Evolutionary conservation across 2,329 filamentous ascomycete genomes (phyloP), one percentile per base, ranked within the genome.

Genomic region (Exophiala sp.): DNA sequence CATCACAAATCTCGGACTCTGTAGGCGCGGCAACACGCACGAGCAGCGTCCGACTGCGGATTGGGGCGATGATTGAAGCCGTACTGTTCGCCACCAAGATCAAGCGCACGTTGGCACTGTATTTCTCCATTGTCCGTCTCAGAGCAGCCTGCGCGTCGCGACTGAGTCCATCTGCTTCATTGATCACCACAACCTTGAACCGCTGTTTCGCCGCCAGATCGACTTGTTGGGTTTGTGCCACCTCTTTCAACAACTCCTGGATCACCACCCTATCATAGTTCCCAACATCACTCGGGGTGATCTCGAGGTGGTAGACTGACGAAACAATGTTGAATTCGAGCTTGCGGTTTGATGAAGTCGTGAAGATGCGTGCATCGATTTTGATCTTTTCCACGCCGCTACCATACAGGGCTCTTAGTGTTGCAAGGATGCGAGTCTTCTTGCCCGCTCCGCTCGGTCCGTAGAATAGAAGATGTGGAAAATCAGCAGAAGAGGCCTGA

Each of bases 311-410:
- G 72, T 98, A 98, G 57, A 96, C 83, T 0, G 91, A 97, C 38
- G 90, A 83, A 47, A 98, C 93, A 58, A 98, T 95, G 73, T 96
- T 98, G 79, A 98, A 98, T 71, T 98, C 93, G 62, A 98, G 84
- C 71, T 98, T 98, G 66, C 93, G 88, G 69, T 95, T 97, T 18
- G 58, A 56, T 18, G 82, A 90, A 1, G 93, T 97, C 70, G 95
- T 90, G 73, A 98, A 98, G 52, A 96, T 86, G 58, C 93, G 86
- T 10, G 89, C 88, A 66, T 98, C 93, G 70, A 98, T 97, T 74
- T 97, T 97, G 77, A 98, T 98, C 77, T 96, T 97, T 66, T 98
- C 94, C n/a, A 95, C 93, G 37, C 93, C 91, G 0, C 91, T 84
- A 0, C 93, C 93, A 68, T 93, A 98, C 6, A 98, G 78, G 65